A percentile compares a stretch with the other conserved stretches of the same genome.
Conservation (phyloP, 495 filamentous ascomycete genomes). For the Xylaria sp. region DNA sequence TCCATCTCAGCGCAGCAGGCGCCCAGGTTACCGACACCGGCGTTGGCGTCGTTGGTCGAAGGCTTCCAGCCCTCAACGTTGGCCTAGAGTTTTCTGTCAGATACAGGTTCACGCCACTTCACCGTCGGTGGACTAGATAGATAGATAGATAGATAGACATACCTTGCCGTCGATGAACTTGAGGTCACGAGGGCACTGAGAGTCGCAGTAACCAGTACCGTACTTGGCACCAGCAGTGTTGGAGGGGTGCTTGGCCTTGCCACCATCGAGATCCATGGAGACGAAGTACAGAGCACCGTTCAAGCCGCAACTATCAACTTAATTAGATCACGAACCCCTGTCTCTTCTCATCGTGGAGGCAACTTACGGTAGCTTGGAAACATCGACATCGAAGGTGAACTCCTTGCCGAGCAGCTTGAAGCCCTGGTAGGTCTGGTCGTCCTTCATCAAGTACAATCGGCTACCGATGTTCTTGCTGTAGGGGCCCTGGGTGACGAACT, state of each 20-base stretch:
- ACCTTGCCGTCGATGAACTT: slow-evolving; percentile 58
- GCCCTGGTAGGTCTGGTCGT: slow-evolving; percentile 64
- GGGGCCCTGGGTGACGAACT: slow-evolving; percentile 63
- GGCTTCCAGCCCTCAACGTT: slow-evolving; percentile 66
- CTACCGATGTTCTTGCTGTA: slow-evolving; percentile 65
- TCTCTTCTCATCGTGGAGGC: neutral
- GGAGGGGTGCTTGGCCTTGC: slow-evolving; percentile 50
- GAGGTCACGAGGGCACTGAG: slow-evolving; percentile 61
- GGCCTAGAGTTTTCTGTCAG: slow-evolving; percentile 41
- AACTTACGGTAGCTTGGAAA: slow-evolving; percentile 60
- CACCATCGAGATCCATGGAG: slow-evolving; percentile 63
- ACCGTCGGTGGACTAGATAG: no score
- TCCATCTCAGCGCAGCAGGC: slow-evolving; percentile 79
- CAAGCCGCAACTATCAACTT: slow-evolving; percentile 58
- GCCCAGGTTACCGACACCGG: slow-evolving; percentile 63
- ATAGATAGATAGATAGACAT: slow-evolving; percentile 36
- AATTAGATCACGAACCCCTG: slow-evolving; percentile 1
- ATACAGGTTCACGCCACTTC: slow-evolving; percentile 36
- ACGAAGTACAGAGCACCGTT: slow-evolving; percentile 63
- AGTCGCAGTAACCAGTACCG: slow-evolving; percentile 65
- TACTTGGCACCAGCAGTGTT: slow-evolving; percentile 68
- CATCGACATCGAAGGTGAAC: slow-evolving; percentile 74
- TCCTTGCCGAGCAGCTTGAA: slow-evolving; percentile 71
- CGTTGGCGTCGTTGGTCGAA: slow-evolving; percentile 61
- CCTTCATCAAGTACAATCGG: slow-evolving; percentile 66